Percentiles rank a stretch among this genome's conserved stretches.
Evolutionary conservation across 2,329 filamentous ascomycete species (phyloP).

Genomic region (Alternaria brassicicola): DNA sequence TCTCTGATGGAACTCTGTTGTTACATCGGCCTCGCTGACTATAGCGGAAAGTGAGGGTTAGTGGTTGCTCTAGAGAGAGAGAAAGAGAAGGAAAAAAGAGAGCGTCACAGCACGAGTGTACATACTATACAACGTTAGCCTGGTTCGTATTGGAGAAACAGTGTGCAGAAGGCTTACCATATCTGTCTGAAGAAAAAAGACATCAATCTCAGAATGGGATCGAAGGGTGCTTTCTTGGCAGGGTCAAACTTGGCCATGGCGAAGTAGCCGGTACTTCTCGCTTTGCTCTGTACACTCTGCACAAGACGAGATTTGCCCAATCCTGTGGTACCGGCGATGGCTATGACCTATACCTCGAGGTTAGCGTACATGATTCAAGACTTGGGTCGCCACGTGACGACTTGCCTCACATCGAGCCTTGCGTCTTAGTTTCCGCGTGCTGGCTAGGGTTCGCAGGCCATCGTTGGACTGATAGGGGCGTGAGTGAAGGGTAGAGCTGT

Average conservation of each 20-base stretch:
- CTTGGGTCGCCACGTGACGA: neutral
- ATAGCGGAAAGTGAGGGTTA: neutral
- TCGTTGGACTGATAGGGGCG: conserved; percentile 39
- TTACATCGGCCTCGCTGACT: conserved; percentile 66
- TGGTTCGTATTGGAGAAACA: neutral
- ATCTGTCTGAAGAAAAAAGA: conserved; percentile 68
- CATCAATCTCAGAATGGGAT: conserved; percentile 65
- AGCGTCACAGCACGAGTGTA: neutral
- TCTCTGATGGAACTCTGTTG: conserved; percentile 65
- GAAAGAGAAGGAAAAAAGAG: neutral
- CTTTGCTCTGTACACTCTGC: conserved; percentile 62
- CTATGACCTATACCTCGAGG: conserved; percentile 52
- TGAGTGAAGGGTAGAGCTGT: conserved; percentile 32
- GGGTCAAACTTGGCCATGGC: conserved; percentile 66
- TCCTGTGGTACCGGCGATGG: conserved; percentile 62
- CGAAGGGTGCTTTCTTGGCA: conserved; percentile 64
- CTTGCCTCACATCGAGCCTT: conserved; percentile 61
- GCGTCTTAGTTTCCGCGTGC: conserved; percentile 52
- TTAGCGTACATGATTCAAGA: neutral
- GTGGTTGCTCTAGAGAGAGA: neutral
- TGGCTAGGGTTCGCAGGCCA: conserved; percentile 36
- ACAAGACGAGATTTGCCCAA: conserved; percentile 67
- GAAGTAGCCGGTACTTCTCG: conserved; percentile 65
- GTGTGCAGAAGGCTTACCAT: conserved; percentile 32
- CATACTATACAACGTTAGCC: neutral